Evolutionary conservation across 306 rosid genomes (phyloP).

Genomic region (Parietaria judaica): DNA sequence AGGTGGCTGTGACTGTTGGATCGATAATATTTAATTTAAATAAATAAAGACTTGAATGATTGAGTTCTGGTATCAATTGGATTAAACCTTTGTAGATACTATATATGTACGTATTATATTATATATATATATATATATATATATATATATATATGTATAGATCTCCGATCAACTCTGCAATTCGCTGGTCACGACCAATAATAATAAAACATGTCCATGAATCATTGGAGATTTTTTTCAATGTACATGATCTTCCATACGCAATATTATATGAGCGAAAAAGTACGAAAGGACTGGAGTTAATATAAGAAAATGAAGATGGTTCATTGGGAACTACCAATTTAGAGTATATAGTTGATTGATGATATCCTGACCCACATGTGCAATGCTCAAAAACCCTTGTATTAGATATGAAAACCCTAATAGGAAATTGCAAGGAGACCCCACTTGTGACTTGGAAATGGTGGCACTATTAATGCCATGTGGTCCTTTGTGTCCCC

Average conservation of each 20-base stretch:
- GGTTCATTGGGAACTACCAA: constrained; percentile 46
- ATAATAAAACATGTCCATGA: constrained; percentile 26
- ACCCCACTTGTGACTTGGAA: constrained; percentile 52
- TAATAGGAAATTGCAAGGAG: constrained; percentile 9
- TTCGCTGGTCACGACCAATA: constrained; percentile 22
- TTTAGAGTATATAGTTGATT: not conserved
- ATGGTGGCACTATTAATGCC: constrained; percentile 39
- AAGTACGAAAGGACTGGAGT: constrained; percentile 16
- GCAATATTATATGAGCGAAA: constrained; percentile 9
- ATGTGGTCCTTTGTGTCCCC: constrained; percentile 39
- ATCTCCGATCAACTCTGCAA: constrained; percentile 3
- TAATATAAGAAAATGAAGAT: constrained; percentile 11
- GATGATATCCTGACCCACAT: constrained; percentile 34
- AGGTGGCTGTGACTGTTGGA: constrained; percentile 1
- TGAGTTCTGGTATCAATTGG: constrained; percentile 14
- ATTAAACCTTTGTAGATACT: constrained; percentile 23
- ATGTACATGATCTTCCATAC: constrained; percentile 1
- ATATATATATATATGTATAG: constrained; percentile 13
- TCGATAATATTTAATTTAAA: not conserved
- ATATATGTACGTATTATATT: constrained; percentile 14
- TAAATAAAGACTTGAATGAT: constrained; percentile 22
- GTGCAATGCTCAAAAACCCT: constrained; percentile 31
- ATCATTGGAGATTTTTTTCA: constrained; percentile 46
- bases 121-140: constrained; percentile 14
- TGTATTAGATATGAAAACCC: constrained; percentile 20